These are phyloP conservation scores for Arthroderma sp. DNA, from an alignment of 2,329 filamentous ascomycete genomes.

Conservation along the genomic window DNA sequence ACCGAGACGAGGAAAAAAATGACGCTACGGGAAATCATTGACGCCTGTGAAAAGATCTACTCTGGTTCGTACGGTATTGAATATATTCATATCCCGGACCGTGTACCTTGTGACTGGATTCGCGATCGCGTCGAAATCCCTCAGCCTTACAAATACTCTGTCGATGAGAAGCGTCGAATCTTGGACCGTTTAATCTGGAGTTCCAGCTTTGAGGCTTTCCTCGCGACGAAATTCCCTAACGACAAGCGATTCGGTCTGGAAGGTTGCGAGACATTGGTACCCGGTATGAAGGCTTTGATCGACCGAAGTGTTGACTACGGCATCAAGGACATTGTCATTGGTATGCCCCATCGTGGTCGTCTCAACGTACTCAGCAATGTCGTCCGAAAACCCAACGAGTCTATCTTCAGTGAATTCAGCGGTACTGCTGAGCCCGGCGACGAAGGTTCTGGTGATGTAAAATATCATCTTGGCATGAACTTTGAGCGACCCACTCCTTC, in stretches of 20 bases:
- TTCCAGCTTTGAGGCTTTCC: slow-evolving; percentile 90
- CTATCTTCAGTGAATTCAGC: slow-evolving; percentile 96
- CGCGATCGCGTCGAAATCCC: slow-evolving; percentile 90
- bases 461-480: slow-evolving; percentile 99
- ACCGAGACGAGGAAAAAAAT: slow-evolving; percentile 83
- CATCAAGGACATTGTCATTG: slow-evolving; percentile 97
- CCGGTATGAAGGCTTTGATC: slow-evolving; percentile 98
- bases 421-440: slow-evolving; percentile 77
- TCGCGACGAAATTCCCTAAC: slow-evolving; percentile 96
- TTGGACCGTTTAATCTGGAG: slow-evolving; percentile 97
- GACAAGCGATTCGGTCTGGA: slow-evolving; percentile 99
- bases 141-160: slow-evolving; percentile 88
- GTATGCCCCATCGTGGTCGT: slow-evolving; percentile 97
- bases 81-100: slow-evolving; percentile 97
- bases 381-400: slow-evolving; percentile 97
- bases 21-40: slow-evolving; percentile 89
- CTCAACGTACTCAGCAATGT: slow-evolving; percentile 97
- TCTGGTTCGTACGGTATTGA: slow-evolving; percentile 95
- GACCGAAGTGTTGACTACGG: slow-evolving; percentile 97
- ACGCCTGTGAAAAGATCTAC: slow-evolving; percentile 87
- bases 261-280: slow-evolving; percentile 90
- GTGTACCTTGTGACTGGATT: slow-evolving; percentile 97
- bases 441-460: slow-evolving; percentile 95
- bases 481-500: slow-evolving; percentile 97
- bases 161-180: slow-evolving; percentile 96